Conservation (phyloP, 2,329 filamentous ascomycete species). For the Penicillium sp. region DNA sequence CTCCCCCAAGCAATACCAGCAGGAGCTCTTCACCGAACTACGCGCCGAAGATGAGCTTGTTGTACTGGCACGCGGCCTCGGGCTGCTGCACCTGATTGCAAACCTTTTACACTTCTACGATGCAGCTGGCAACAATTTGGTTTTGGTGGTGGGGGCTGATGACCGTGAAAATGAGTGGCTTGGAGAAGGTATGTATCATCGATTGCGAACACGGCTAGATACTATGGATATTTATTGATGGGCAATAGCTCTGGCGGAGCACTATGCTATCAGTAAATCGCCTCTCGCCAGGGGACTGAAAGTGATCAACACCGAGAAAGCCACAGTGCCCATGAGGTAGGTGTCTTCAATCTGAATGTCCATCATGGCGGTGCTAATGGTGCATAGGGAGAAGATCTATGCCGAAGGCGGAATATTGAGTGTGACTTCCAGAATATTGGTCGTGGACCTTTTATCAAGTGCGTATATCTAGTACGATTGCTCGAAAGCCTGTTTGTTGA, state of each 20-base stretch:
- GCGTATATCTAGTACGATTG: constrained; percentile 22
- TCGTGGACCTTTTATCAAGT: constrained; percentile 87
- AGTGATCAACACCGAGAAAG: constrained; percentile 91
- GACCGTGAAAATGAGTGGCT: constrained; percentile 97
- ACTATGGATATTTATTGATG: constrained; percentile 13
- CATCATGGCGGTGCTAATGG: constrained; percentile 22
- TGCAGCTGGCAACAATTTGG: constrained; percentile 88
- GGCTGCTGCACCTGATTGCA: constrained; percentile 87
- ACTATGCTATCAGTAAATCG: constrained; percentile 84
- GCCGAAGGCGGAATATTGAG: constrained; percentile 86
- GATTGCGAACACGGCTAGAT: background rate
- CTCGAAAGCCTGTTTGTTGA: constrained; percentile 19
- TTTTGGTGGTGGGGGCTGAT: constrained; percentile 85
- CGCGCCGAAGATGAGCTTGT: constrained; percentile 91
- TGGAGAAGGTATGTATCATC: constrained; percentile 64
- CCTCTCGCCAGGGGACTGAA: constrained; percentile 81
- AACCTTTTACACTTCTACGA: constrained; percentile 97
- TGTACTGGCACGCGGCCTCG: constrained; percentile 86
- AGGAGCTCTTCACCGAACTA: constrained; percentile 89
- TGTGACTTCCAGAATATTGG: constrained; percentile 91
- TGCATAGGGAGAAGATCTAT: constrained; percentile 81
- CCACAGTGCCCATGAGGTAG: constrained; percentile 72
- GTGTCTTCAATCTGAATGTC: constrained; percentile 7
- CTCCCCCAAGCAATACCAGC: constrained; percentile 72
- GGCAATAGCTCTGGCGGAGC: constrained; percentile 74